A percentile compares a stretch with the other conserved stretches of the same genome.
phyloP scores from a whole-genome alignment of 495 filamentous ascomycete genomes.

The Podospora conica region DNA sequence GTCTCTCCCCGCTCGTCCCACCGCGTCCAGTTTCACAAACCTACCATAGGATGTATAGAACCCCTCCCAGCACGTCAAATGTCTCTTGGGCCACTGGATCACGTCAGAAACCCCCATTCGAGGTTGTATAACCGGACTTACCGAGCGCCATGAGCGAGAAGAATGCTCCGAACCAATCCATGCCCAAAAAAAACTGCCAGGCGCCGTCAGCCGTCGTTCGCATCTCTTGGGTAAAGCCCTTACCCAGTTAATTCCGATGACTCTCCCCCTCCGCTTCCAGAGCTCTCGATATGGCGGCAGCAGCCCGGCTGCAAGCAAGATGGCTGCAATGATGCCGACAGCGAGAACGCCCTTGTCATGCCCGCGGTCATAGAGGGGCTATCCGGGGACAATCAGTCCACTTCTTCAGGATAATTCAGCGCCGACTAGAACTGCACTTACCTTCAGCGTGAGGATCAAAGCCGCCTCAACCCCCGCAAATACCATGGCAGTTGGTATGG shows the following conservation, averaged over 20 bases:
- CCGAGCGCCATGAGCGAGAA: conserved; percentile 70
- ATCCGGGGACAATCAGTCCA: neutral
- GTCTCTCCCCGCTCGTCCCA: neutral
- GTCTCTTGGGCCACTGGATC: conserved; percentile 54
- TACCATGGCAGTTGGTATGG: conserved; percentile 30
- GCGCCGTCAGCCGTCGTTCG: neutral
- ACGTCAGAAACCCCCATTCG: neutral
- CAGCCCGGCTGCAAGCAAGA: conserved; percentile 67
- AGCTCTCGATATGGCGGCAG: conserved; percentile 68
- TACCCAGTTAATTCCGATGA: conserved; percentile 60
- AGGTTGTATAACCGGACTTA: conserved; percentile 21
- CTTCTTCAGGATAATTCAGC: neutral
- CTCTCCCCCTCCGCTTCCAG: conserved; percentile 61
- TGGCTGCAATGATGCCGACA: conserved; percentile 58
- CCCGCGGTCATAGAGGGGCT: conserved; percentile 47
- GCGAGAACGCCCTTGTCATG: conserved; percentile 49
- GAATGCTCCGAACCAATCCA: conserved; percentile 67
- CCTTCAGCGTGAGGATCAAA: conserved; percentile 57
- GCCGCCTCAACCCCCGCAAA: conserved; percentile 57
- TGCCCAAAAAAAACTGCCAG: conserved; percentile 54
- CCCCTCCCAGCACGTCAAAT: conserved; percentile 65
- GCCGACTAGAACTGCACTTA: conserved; percentile 19
- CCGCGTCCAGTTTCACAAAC: conserved; percentile 2
- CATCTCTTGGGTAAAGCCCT: neutral
- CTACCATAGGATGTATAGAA: conserved; percentile 64